Percentiles rank a stretch among this genome's conserved stretches.
These are phyloP conservation scores for Conticribra weissflogii DNA, from an alignment of 108 stramenopile genomes.

Conservation along the genomic window DNA sequence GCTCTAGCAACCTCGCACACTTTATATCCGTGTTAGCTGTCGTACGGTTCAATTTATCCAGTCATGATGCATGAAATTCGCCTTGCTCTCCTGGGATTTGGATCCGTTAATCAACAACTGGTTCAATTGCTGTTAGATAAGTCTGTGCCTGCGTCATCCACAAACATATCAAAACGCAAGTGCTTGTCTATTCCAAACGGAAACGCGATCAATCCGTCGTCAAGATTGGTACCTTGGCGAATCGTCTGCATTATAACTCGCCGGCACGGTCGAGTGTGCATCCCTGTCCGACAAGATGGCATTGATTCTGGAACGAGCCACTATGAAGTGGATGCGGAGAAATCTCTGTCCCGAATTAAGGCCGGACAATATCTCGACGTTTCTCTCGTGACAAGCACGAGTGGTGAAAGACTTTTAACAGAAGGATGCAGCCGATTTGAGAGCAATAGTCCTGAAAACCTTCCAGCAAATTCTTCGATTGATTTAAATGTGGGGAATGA, in stretches of 20 bases:
- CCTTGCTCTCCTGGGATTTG: constrained; percentile 39
- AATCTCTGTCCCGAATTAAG: constrained; percentile 19
- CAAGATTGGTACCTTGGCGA: constrained; percentile 32
- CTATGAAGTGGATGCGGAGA: constrained; percentile 21
- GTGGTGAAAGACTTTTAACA: too few relatives aligned
- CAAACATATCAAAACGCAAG: background rate
- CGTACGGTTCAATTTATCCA: too few relatives aligned
- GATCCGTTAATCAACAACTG: constrained; percentile 34
- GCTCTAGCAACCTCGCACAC: too few relatives aligned
- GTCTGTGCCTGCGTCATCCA: constrained; percentile 7
- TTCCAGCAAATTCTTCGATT: too few relatives aligned
- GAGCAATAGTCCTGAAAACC: too few relatives aligned
- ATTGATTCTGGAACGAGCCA: background rate
- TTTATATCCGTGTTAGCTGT: too few relatives aligned
- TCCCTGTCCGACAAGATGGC: background rate
- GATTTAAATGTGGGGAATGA: background rate
- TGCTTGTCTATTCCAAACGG: constrained; percentile 19
- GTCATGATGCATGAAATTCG: constrained; percentile 34
- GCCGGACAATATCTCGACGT: constrained; percentile 24
- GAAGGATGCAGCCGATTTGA: too few relatives aligned
- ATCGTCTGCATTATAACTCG: constrained; percentile 39
- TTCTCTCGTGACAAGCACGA: constrained; percentile 16
- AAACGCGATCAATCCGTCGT: background rate
- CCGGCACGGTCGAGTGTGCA: constrained; percentile 29
- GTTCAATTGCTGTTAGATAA: constrained; percentile 35